These are phyloP conservation scores for Septoria petroselini DNA, from an alignment of 2,329 filamentous ascomycete genomes.

Conservation along the genomic window DNA sequence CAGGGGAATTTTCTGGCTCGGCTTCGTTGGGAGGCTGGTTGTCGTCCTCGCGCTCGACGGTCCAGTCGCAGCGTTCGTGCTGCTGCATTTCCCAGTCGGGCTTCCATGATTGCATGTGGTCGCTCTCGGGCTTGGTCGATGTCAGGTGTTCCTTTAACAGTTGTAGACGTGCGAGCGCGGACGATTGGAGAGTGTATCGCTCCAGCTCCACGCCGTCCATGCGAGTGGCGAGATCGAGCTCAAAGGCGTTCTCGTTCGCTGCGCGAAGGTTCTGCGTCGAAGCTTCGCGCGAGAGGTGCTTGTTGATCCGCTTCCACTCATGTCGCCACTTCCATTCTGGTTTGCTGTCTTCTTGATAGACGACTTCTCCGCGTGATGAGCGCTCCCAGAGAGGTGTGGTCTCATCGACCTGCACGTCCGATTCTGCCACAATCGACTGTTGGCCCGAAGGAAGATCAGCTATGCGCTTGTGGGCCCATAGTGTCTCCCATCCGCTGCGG, in stretches of 20 bases:
- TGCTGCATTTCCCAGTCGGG: constrained; percentile 14
- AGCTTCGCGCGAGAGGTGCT: constrained; percentile 2
- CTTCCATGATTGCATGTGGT: constrained; percentile 7
- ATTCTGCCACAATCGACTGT: background rate
- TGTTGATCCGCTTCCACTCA: constrained; percentile 15
- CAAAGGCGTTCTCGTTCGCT: background rate
- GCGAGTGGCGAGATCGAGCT: background rate
- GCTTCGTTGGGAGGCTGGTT: background rate
- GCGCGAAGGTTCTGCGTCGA: background rate
- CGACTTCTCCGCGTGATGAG: constrained; percentile 13
- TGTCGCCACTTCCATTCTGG: constrained; percentile 18
- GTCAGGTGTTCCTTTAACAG: constrained; percentile 12
- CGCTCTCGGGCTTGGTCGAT: background rate
- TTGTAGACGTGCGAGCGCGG: constrained; percentile 12
- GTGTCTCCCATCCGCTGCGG: background rate
- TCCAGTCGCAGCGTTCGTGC: constrained; percentile 17
- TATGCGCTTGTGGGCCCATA: background rate
- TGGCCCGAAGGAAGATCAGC: background rate
- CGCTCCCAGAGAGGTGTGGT: constrained; percentile 8
- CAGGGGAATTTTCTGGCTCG: constrained; percentile 1
- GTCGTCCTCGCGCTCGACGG: constrained; percentile 10
- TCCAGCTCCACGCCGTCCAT: background rate
- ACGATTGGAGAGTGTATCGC: background rate
- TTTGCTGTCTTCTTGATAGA: constrained; percentile 10
- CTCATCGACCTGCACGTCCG: background rate